Evolutionary conservation across 1,284 basidiomycete species (phyloP).

Genomic region (Cutaneotrichosporon cutaneum): DNA sequence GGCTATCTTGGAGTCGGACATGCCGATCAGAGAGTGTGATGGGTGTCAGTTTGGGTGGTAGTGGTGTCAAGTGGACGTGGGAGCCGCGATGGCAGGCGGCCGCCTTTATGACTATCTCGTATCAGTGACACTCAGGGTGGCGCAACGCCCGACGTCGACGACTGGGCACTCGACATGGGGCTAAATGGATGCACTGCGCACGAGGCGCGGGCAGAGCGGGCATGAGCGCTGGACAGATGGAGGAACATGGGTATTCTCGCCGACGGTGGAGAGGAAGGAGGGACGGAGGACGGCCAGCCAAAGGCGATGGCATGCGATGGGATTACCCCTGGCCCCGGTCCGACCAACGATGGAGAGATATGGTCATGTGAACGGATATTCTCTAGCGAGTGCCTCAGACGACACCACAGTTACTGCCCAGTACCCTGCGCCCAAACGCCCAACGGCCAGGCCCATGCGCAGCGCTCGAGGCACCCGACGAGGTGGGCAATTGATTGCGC

Average conservation of each 20-base stretch:
- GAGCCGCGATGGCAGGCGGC: not conserved
- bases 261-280: not conserved
- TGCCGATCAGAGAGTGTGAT: not conserved
- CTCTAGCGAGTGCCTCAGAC: not conserved
- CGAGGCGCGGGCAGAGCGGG: too few species aligned
- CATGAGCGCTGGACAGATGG: not conserved
- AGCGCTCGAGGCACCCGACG: not conserved
- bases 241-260: not conserved
- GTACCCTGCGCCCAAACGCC: not conserved
- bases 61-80: not conserved
- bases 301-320: not conserved
- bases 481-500: not conserved
- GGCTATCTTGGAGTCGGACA: not conserved
- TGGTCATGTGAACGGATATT: not conserved
- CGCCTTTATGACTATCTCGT: not conserved
- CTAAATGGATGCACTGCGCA: not conserved
- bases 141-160: not conserved
- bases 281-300: not conserved
- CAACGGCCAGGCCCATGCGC: not conserved
- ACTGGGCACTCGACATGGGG: not conserved
- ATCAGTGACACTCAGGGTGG: not conserved
- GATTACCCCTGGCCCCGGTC: not conserved
- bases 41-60: not conserved
- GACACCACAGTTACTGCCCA: not conserved
- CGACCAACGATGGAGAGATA: not conserved